Base-by-base conservation (phyloP, 2,329 filamentous ascomycete genomes). In the Pseudogymnoascus sp. region DNA sequence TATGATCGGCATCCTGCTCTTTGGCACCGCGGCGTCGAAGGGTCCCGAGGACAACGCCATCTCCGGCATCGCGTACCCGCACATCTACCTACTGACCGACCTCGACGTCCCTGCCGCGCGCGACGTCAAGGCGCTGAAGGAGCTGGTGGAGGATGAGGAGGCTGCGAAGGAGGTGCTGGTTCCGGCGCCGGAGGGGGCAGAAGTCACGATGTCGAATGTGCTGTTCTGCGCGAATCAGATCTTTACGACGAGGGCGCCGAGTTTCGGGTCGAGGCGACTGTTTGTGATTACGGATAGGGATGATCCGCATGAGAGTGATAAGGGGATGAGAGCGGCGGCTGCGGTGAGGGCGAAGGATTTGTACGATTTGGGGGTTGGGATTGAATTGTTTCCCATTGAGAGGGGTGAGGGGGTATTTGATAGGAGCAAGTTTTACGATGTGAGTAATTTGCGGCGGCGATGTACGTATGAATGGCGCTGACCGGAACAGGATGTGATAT, bases 261-360 rank as follows among this genome's bases (percentile, higher is more conserved):
- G 97, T 71, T 97, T 97, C 73, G 88, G 91, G 3, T 97, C 93
- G 5, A 82, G 93, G 65, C 85, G 94, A 35, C 77, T 99, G n/a
- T 99, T 99, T 75, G 85, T 99, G 66, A 91, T 99, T 62, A 97
- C 94, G 0, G 92, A 97, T 73, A 91, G 96, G 66, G 94, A 97
- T 72, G 83, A 92, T 66, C 94, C 94, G 3, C 90, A 95, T 72
- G 77, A 79, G 0, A 80, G 83, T 16, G 87, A 90, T 72, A 94
- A 92, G 74, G 79, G 82, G 6, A 80, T 88, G 31, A 86, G 88
- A 61, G 88, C 89, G 12, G 85, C 89, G 37, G 91, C 94, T 3
- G 87, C 90, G 6, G 91, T 94, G 4, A 85, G 92, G 61, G 94
- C 94, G 29, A 96, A 96, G 72, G 94, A 99, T 76, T 75, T 99